A percentile compares a stretch with the other conserved stretches of the same genome.
Conservation (phyloP, 2,329 filamentous ascomycete genomes). For the Arthrobotrys conoides region DNA sequence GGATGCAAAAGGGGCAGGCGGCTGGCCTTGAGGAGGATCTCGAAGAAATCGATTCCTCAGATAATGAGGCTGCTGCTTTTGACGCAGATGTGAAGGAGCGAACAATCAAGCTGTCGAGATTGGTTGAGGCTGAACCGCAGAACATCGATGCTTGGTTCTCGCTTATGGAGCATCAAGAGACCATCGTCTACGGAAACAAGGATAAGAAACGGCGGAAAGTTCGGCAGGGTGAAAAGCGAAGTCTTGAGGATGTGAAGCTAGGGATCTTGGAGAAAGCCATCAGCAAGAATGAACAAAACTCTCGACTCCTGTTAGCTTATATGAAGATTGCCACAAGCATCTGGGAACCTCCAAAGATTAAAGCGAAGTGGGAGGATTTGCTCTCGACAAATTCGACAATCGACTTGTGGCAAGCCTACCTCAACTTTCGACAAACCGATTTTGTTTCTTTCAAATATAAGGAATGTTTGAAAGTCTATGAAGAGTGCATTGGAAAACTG, state of each 20-base stretch:
- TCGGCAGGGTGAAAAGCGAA: constrained; percentile 71
- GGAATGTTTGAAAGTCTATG: constrained; percentile 73
- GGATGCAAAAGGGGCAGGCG: constrained; percentile 51
- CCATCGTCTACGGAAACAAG: constrained; percentile 69
- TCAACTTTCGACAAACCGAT: constrained; percentile 72
- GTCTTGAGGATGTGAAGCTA: constrained; percentile 82
- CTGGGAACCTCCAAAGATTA: constrained; percentile 77
- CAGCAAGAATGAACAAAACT: constrained; percentile 70
- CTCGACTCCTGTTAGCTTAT: constrained; percentile 76
- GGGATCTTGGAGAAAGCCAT: constrained; percentile 85
- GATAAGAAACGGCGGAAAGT: constrained; percentile 68
- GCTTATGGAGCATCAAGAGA: constrained; percentile 83
- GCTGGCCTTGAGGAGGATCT: constrained; percentile 45
- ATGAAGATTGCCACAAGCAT: constrained; percentile 81
- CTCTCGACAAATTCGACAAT: constrained; percentile 73
- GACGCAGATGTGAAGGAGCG: constrained; percentile 50
- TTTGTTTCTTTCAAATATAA: constrained; percentile 79
- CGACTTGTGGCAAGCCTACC: constrained; percentile 77
- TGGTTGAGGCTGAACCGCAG: constrained; percentile 76
- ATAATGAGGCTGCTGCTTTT: constrained; percentile 41
- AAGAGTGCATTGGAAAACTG: constrained; percentile 72
- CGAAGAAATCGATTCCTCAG: constrained; percentile 49
- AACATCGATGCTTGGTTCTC: constrained; percentile 82
- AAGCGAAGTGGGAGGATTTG: constrained; percentile 77
- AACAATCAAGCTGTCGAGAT: constrained; percentile 66